Conservation (phyloP, 805 yeast species). For the Komagataella pastoris region DNA sequence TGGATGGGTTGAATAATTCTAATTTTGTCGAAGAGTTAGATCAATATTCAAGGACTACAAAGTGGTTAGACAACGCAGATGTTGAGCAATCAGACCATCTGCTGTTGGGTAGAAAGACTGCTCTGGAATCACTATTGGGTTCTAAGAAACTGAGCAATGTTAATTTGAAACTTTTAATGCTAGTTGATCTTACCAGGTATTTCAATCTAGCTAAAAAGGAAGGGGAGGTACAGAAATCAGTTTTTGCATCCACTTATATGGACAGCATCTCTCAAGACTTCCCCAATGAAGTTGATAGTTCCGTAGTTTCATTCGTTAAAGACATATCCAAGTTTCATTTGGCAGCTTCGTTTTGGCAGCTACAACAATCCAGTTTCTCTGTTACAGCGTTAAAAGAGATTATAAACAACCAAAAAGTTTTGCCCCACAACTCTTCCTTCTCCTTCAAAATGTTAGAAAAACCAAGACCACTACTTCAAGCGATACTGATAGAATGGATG, state of each 20-base stretch:
- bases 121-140: conserved; percentile 18
- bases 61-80: conserved; percentile 26
- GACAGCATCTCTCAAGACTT: conserved; percentile 20
- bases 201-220: conserved; percentile 25
- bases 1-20: conserved; percentile 6
- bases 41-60: conserved; percentile 9
- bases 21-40: conserved; percentile 1
- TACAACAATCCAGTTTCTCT: conserved; percentile 42
- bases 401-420: not conserved
- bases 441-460: conserved; percentile 10
- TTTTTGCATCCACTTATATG: conserved; percentile 33
- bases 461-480: conserved; percentile 17
- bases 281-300: not conserved
- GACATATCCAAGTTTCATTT: conserved; percentile 27
- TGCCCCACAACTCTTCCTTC: not conserved
- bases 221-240: conserved; percentile 31
- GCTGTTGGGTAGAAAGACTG: conserved; percentile 25
- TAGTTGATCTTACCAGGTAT: conserved; percentile 27
- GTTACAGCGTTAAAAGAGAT: conserved; percentile 33
- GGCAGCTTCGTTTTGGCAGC: conserved; percentile 55
- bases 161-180: conserved; percentile 7
- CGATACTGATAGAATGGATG: conserved; percentile 51
- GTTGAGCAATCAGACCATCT: conserved; percentile 26
- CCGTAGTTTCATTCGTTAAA: conserved; percentile 3
- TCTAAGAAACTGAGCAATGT: not conserved